Base-by-base conservation (phyloP, 2,329 filamentous ascomycete species). In the Cordyceps sp. region DNA sequence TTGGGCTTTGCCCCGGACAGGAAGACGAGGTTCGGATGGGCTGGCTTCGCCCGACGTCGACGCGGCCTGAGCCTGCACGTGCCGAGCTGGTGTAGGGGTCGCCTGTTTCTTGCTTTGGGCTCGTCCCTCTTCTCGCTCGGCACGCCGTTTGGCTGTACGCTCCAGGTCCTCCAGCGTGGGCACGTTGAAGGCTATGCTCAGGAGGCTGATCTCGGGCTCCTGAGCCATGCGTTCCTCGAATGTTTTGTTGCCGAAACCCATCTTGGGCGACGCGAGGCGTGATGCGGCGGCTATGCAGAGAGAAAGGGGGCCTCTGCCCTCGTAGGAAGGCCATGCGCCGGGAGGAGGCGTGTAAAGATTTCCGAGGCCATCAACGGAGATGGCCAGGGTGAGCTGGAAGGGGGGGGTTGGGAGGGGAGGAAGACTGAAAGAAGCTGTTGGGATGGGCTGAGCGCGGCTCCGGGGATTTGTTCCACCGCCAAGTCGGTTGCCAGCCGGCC, bases 151-250 rank as follows among this genome's bases (percentile, higher is more conserved):
- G n/a, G n/a, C 31, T 22, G 31, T 19, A 13, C 34, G 39, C 26
- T 36, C 29, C 13, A 44, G 30, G 6, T 37, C 32, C 12, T 35
- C 40, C 8, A 33, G 33, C 10, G 37, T 42, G 10, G 39, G 39
- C 13, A 45, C 14, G 32, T 42, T 40, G 36, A 45, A 43, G 23
- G 36, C 33, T 16, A 37, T 30, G 15, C 33, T 31, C 24, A 44
- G 34, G 6, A 45, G 33, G 29, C 39, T 36, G 31, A 42, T 32
- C 18, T 37, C 34, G 6, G 30, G 35, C 20, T 30, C 32, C 29
- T 35, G 31, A 5, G 29, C 28, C 16, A 29, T n/a, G n/a, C n/a
- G 28, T 24, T 30, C 35, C 22, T 26, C 27, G 17, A 27, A 26
- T n/a, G 34, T 30, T 18, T 36, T 37, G 22, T 34, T 39, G 26